Evolutionary conservation across 1,284 basidiomycete genomes (phyloP).

Genomic region (Ustilago lituana): DNA sequence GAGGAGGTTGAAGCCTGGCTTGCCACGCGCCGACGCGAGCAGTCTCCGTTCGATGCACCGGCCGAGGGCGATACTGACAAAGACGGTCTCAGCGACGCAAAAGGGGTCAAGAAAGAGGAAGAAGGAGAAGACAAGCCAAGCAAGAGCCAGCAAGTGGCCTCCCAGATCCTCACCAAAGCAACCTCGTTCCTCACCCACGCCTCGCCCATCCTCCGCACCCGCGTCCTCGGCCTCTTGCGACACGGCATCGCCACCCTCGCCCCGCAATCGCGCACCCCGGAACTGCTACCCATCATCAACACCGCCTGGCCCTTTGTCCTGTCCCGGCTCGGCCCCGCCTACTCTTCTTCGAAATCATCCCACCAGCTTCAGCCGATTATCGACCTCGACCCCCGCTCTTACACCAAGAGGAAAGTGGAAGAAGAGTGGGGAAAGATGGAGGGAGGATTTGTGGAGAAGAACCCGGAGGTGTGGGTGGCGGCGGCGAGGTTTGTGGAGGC

Average conservation of each 20-base stretch:
- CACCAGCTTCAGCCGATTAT: slow-evolving; percentile 19
- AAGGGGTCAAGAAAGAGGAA: background rate
- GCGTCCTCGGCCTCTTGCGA: slow-evolving; percentile 38
- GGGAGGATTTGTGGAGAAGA: slow-evolving; percentile 35
- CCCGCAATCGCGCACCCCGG: slow-evolving; percentile 38
- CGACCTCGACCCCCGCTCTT: slow-evolving; percentile 24
- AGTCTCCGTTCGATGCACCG: slow-evolving; percentile 3
- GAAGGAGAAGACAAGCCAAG: slow-evolving; percentile 38
- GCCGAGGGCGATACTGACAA: background rate
- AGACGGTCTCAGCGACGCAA: background rate
- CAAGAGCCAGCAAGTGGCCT: slow-evolving; percentile 37
- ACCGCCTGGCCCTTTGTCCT: slow-evolving; percentile 61
- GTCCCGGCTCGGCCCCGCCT: slow-evolving; percentile 49
- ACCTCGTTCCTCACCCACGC: slow-evolving; percentile 47
- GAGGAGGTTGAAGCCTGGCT: slow-evolving; percentile 22
- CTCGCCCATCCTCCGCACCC: slow-evolving; percentile 36
- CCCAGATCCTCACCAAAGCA: slow-evolving; percentile 38
- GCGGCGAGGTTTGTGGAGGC: slow-evolving; percentile 47
- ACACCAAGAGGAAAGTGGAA: no score
- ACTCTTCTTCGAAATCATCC: slow-evolving; percentile 11
- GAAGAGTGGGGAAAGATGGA: slow-evolving; percentile 21
- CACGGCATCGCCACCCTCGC: slow-evolving; percentile 47
- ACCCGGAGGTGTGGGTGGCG: slow-evolving; percentile 53
- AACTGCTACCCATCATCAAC: slow-evolving; percentile 59
- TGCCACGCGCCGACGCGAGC: slow-evolving; percentile 1